These are phyloP conservation scores for Tetracladium setigerum DNA, from an alignment of 495 filamentous ascomycete genomes.

Conservation along the genomic window DNA sequence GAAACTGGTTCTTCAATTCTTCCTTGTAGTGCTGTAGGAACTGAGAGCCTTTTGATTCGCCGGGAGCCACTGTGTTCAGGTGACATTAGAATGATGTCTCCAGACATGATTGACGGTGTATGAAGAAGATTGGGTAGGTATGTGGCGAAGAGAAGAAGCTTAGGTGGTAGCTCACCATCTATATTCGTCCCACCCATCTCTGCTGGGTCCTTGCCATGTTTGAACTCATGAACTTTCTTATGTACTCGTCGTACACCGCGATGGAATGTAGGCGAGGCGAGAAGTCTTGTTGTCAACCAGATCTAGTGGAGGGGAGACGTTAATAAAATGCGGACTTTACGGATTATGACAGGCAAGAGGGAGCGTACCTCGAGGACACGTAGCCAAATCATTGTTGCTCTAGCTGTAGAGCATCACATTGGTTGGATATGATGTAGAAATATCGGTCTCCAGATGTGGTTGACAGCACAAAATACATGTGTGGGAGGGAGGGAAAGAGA, in stretches of 20 bases:
- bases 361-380: slow-evolving; percentile 40
- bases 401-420: neutral
- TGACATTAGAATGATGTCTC: neutral
- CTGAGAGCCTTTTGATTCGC: slow-evolving; percentile 21
- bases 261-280: slow-evolving; percentile 53
- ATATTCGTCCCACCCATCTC: slow-evolving; percentile 50
- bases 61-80: neutral
- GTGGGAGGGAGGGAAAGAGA: neutral
- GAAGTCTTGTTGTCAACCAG: slow-evolving; percentile 31
- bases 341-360: slow-evolving; percentile 9
- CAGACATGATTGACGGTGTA: neutral
- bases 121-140: neutral
- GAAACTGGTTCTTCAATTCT: slow-evolving; percentile 50
- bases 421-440: too few relatives aligned
- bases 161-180: slow-evolving; percentile 45
- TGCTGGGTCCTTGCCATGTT: slow-evolving; percentile 47
- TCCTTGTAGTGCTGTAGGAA: slow-evolving; percentile 51
- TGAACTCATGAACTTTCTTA: slow-evolving; percentile 41
- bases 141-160: neutral
- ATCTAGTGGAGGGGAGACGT: slow-evolving; percentile 7
- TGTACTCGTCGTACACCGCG: slow-evolving; percentile 48
- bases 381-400: slow-evolving; percentile 27
- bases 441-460: too few relatives aligned
- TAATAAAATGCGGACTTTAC: slow-evolving; percentile 8
- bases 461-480: neutral